These are phyloP conservation scores for Primulina eburnea DNA, from an alignment of 257 asterid species.

Conservation along the genomic window DNA sequence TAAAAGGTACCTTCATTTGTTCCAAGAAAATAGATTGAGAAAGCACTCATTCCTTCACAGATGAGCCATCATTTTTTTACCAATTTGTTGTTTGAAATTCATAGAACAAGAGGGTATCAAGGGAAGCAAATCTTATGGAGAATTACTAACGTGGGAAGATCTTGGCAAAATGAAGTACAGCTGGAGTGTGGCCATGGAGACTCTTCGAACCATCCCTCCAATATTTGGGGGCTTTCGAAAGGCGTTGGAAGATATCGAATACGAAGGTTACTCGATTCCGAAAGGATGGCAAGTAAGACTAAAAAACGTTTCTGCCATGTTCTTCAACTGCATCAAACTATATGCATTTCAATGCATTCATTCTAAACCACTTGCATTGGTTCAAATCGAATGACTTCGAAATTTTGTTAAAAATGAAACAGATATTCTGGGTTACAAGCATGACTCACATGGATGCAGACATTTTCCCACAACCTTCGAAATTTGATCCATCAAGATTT, in stretches of 20 bases:
- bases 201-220: constrained; percentile 55
- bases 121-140: constrained; percentile 35
- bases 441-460: constrained; percentile 64
- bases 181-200: constrained; percentile 79
- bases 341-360: too few species aligned
- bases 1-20: constrained; percentile 38
- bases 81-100: background rate
- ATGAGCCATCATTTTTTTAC: background rate
- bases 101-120: constrained; percentile 66
- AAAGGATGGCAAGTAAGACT: constrained; percentile 78
- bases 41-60: too few species aligned
- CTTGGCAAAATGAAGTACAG: constrained; percentile 66
- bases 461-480: constrained; percentile 55
- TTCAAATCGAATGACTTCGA: background rate
- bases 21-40: too few species aligned
- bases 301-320: background rate
- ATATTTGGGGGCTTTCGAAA: constrained; percentile 67
- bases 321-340: background rate
- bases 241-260: constrained; percentile 53
- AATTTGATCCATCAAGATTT: constrained; percentile 54
- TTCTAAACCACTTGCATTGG: background rate
- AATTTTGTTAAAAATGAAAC: background rate
- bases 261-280: constrained; percentile 57
- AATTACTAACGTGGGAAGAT: constrained; percentile 63
- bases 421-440: constrained; percentile 60